phyloP scores from a whole-genome alignment of 441 rosid species.

The Erodium moschatum region DNA sequence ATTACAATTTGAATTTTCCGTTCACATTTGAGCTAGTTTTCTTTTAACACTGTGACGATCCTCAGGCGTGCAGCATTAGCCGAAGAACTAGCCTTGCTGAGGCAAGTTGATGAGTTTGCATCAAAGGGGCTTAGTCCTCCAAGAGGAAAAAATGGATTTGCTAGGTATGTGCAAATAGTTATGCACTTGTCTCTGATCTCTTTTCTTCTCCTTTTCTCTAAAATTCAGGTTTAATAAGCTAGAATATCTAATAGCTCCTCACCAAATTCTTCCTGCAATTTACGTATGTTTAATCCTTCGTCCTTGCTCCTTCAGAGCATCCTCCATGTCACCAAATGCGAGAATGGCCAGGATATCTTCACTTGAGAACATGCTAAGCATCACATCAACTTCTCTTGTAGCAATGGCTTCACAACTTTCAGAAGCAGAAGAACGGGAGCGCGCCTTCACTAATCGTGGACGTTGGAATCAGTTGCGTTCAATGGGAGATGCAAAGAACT shows the following conservation, averaged over 20 bases:
- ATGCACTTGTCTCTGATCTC: not conserved
- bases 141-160: constrained; percentile 85
- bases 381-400: constrained; percentile 83
- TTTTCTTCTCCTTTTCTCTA: not conserved
- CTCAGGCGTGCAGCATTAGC: constrained; percentile 87
- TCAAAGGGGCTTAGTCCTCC: constrained; percentile 88
- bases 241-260: not conserved
- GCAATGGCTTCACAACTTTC: constrained; percentile 99
- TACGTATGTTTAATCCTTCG: not conserved
- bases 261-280: not conserved
- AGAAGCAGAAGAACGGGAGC: constrained; percentile 94
- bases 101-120: constrained; percentile 85
- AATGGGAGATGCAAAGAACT: constrained; percentile 94
- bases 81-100: constrained; percentile 79
- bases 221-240: not conserved
- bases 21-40: not conserved
- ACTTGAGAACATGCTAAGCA: constrained; percentile 82
- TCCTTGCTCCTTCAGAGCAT: constrained; percentile 44
- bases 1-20: not conserved
- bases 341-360: constrained; percentile 78
- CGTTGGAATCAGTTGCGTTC: constrained; percentile 97
- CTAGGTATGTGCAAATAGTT: constrained; percentile 41
- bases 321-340: constrained; percentile 90
- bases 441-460: constrained; percentile 75
- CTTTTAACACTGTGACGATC: constrained; percentile 19